Evolutionary conservation across 2,329 filamentous ascomycete genomes (phyloP).

Genomic region (Apiospora koreana): DNA sequence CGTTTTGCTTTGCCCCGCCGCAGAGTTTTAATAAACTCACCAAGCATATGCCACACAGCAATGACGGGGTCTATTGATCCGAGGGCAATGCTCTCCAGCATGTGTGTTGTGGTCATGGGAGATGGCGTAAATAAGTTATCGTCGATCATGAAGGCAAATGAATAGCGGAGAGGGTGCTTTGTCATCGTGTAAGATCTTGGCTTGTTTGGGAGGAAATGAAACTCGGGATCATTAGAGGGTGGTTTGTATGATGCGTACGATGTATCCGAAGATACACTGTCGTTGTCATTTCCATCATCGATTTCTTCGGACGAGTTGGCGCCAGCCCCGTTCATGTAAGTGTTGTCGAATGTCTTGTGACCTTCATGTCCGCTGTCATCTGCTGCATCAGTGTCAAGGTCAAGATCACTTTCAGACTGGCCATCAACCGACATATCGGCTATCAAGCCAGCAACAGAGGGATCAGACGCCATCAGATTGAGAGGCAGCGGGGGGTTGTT

Average conservation of each 20-base stretch:
- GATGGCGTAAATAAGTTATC: too few relatives aligned
- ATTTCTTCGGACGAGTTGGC: neutral
- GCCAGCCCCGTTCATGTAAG: neutral
- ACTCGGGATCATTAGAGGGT: neutral
- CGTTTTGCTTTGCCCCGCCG: neutral
- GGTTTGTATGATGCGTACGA: neutral
- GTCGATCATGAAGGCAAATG: neutral
- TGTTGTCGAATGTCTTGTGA: neutral
- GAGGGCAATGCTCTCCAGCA: neutral
- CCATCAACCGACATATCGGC: neutral
- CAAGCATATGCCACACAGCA: neutral
- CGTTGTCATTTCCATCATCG: neutral
- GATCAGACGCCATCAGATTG: neutral
- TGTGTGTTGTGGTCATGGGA: neutral
- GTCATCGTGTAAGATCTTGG: neutral
- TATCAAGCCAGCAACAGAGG: neutral
- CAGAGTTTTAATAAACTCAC: neutral
- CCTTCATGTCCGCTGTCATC: neutral
- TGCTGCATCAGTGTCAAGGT: neutral
- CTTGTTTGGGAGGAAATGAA: neutral
- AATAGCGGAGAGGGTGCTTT: too few relatives aligned
- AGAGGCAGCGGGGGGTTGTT: neutral
- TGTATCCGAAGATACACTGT: neutral
- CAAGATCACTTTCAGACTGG: neutral
- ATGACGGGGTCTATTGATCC: neutral